These are phyloP conservation scores for Ganoderma boninense DNA, from an alignment of 1,284 basidiomycete species.

Conservation along the genomic window DNA sequence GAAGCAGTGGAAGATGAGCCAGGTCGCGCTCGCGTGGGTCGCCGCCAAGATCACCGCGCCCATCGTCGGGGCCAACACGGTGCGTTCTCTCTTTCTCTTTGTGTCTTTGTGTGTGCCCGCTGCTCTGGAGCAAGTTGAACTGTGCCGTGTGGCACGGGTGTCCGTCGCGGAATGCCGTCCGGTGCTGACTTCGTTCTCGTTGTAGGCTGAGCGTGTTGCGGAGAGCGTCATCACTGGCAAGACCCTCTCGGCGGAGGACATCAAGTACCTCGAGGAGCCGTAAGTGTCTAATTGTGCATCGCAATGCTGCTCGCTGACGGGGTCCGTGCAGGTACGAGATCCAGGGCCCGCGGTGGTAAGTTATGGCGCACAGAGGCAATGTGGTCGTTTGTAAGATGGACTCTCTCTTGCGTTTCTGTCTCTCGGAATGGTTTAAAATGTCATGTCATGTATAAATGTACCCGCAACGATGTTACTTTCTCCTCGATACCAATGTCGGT, in stretches of 20 bases:
- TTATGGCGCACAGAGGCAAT: background rate
- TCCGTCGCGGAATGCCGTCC: no score
- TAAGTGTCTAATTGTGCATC: constrained; percentile 10
- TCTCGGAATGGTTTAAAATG: no score
- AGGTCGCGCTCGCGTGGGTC: constrained; percentile 53
- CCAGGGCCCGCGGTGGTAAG: background rate
- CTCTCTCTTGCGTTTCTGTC: no score
- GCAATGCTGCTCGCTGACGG: background rate
- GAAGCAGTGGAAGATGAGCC: constrained; percentile 48
- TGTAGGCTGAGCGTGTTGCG: constrained; percentile 17
- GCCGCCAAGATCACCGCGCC: constrained; percentile 48
- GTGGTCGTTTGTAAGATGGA: no score
- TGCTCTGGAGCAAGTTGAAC: no score
- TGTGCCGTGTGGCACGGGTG: no score
- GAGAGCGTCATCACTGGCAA: constrained; percentile 27
- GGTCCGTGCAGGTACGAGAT: background rate
- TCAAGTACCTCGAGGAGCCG: constrained; percentile 36
- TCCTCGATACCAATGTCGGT: no score
- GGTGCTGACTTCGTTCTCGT: no score
- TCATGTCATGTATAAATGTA: no score
- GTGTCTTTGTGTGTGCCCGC: no score
- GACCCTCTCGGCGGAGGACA: constrained; percentile 30
- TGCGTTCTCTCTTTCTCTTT: no score
- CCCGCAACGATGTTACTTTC: no score
- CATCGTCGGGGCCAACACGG: constrained; percentile 49